These are phyloP conservation scores for Colletotrichum australisinense DNA, from an alignment of 2,329 filamentous ascomycete species.

Conservation along the genomic window DNA sequence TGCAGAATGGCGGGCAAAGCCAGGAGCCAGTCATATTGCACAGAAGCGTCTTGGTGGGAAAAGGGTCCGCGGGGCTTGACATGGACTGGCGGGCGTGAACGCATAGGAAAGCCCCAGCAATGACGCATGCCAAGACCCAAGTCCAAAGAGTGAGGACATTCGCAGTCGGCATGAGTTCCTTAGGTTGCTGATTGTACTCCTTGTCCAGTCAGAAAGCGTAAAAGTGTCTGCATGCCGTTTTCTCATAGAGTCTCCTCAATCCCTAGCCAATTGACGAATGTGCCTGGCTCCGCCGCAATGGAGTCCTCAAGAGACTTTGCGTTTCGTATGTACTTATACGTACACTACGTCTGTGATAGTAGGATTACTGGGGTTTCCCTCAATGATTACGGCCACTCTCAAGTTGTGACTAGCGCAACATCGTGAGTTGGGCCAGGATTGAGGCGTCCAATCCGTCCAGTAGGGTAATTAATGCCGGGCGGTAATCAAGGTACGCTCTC, in stretches of 20 bases:
- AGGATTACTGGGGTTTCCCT: conserved; percentile 15
- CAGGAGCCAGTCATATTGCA: not conserved
- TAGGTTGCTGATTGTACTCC: not conserved
- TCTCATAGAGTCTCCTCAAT: not conserved
- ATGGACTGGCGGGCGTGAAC: not conserved
- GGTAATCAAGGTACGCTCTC: too few relatives aligned
- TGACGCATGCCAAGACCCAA: conserved; percentile 29
- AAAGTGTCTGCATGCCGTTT: conserved; percentile 12
- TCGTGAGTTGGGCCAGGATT: conserved; percentile 2
- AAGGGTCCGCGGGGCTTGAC: conserved; percentile 26
- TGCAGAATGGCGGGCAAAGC: not conserved
- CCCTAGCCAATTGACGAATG: not conserved
- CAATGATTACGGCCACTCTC: not conserved
- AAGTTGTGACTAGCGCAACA: not conserved
- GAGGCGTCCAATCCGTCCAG: conserved; percentile 14
- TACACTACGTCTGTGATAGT: not conserved
- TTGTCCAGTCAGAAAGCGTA: conserved; percentile 16
- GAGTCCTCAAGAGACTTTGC: not conserved
- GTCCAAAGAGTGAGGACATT: not conserved
- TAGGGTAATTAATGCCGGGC: not conserved
- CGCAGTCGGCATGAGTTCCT: not conserved
- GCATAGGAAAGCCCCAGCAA: conserved; percentile 3
- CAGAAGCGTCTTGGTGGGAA: not conserved
- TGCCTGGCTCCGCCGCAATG: not conserved
- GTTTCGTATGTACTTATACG: not conserved